Evolutionary conservation across 2,329 filamentous ascomycete species (phyloP).

Genomic region (Arthrinium phaeospermum): DNA sequence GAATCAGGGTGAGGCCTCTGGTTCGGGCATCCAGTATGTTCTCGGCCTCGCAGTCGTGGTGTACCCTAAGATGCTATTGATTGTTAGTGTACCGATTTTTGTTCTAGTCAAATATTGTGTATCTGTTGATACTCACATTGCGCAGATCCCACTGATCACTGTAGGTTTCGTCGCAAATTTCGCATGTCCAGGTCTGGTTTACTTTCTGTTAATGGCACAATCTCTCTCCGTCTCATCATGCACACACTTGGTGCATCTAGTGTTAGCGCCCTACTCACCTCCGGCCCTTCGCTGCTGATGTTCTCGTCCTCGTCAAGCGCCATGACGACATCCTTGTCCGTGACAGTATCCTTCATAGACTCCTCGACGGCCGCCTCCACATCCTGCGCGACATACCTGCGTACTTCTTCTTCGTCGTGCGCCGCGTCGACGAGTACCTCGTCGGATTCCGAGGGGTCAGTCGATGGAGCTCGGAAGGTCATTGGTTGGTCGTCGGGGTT

Average conservation of each 20-base stretch:
- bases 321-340: background rate
- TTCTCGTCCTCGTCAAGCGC: background rate
- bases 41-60: background rate
- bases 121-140: background rate
- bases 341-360: background rate
- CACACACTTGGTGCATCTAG: background rate
- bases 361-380: background rate
- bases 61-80: background rate
- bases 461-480: background rate
- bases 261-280: background rate
- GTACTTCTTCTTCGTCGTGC: background rate
- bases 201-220: background rate
- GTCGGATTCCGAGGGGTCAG: background rate
- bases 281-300: background rate
- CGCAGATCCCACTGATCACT: background rate
- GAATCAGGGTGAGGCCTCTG: background rate
- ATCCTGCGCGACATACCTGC: background rate
- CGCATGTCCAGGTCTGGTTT: background rate
- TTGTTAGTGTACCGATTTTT: background rate
- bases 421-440: background rate
- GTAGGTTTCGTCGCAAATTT: background rate
- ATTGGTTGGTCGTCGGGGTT: background rate
- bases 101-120: background rate
- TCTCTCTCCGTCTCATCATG: background rate
- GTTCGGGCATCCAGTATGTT: background rate